Evolutionary conservation across 2,329 filamentous ascomycete species (phyloP), one percentile per base, ranked within the genome.

Genomic region (Trichoderma harzianum): DNA sequence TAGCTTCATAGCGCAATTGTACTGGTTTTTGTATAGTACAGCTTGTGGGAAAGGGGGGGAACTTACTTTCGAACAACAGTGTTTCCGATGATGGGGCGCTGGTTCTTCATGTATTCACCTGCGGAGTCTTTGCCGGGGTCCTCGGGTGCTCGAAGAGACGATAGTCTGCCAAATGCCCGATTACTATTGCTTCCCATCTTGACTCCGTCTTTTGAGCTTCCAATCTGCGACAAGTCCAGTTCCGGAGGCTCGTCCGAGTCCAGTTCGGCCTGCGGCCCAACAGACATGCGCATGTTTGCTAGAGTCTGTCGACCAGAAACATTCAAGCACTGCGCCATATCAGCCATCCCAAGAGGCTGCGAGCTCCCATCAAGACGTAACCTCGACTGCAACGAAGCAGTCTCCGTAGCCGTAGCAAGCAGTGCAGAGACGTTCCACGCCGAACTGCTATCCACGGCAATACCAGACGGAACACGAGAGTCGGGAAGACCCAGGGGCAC

Each of bases 341-440:
- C 86, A 51, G 87, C 86, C 60, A 96, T 82, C 1, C 86, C 89
- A 28, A 78, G 85, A 73, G 82, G 74, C 28, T 76, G 74, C 5
- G 70, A 82, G 75, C 79, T 84, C 74, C 76, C 79, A 5, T 80
- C 80, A 12, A 85, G 80, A 34, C 86, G 86, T 34, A 97, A 82
- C 3, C 95, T 88, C 1, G 93, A 91, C 7, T 93, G 92, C 16
- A 98, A 82, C 1, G 92, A 93, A 39, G 92, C 88, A 28, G 90
- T 93, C 80, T 98, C 96, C 14, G 97, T 79, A 1, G 92, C 93
- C 1, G 92, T 86, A 16, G 90, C 89, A 73, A 97, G 86, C 16
- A 98, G 82, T 2, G 92, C 95, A 14, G 93, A 91, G 4, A 89
- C 88, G 76, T 97, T 90, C 96, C 96, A 99, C 70, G 86, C 83